A percentile compares a stretch with the other conserved stretches of the same genome.
Conservation (phyloP, 2,329 filamentous ascomycete species). For the Zelopaecilomyces penicillatus region DNA sequence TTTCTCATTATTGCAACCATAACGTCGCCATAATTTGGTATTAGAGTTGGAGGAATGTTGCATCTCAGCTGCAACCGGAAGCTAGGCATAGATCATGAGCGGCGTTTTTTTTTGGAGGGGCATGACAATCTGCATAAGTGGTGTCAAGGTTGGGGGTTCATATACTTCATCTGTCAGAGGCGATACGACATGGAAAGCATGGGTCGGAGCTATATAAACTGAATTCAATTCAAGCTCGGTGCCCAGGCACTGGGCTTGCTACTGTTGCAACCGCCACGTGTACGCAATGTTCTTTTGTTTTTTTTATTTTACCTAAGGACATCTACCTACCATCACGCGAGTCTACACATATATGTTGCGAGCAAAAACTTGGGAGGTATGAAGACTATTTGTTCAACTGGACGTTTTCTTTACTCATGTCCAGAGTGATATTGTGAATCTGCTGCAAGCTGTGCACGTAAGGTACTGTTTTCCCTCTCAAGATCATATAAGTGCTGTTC, state of each 20-base stretch:
- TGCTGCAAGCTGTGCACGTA: conserved; percentile 14
- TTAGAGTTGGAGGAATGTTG: conserved; percentile 15
- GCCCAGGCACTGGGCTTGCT: no score
- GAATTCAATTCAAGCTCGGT: no score
- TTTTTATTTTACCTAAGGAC: no score
- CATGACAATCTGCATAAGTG: conserved; percentile 18
- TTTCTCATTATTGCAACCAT: conserved; percentile 3
- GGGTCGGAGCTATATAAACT: conserved; percentile 8
- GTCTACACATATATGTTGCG: neutral
- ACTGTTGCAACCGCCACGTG: no score
- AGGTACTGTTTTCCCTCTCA: conserved; percentile 35
- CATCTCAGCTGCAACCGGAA: conserved; percentile 27
- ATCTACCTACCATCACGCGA: neutral
- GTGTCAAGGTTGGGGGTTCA: conserved; percentile 8
- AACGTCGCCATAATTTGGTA: conserved; percentile 3
- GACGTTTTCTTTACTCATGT: conserved; percentile 5
- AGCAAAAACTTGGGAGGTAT: no score
- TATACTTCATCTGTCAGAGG: conserved; percentile 7
- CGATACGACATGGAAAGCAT: conserved; percentile 6
- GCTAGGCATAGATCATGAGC: conserved; percentile 25
- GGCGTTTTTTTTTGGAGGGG: conserved; percentile 27
- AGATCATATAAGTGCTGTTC: conserved; percentile 43
- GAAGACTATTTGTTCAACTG: no score
- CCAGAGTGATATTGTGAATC: conserved; percentile 11
- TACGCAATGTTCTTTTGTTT: no score